Base-by-base conservation (phyloP, 176 grass and related monocot genomes). In the Carex pumila region DNA sequence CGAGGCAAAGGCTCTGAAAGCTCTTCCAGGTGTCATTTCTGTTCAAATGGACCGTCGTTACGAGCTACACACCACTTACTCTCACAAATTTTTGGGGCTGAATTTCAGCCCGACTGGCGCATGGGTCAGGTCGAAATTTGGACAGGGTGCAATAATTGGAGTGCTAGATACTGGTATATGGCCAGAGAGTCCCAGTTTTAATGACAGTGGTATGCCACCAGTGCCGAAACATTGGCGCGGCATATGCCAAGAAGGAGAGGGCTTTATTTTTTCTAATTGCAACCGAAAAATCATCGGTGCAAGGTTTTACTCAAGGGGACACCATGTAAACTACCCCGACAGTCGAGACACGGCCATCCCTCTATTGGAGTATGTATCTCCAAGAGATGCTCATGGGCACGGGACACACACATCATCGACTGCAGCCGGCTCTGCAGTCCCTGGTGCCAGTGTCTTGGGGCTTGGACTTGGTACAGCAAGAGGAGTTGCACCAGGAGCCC, bases 101-200 rank as follows among this genome's bases (percentile, higher is more conserved):
- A 87, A 86, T 75, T 91, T 91, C 54, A 87, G 84, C 45, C 73
- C 87, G 4, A 71, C 61, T 41, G 92, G 92, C 1, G 82, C 84
- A 17, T 98, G 95, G 95, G 86, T 89, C 0, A 87, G 85, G 75
- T 87, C 92, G 0, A 83, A 89, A 11, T 94, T 83, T 37, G 95
- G 95, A 43, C 89, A 62, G 11, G 89, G 90, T 22, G 30, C 77
- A 74, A 88, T 98, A 75, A 36, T 98, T 57, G 95, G 95, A 17
- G 95, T 98, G 50, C 92, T 98, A 79, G 95, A 98, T 66, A 98
- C 95, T 12, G 95, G 92, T 34, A 92, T 98, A 10, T 98, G 95
- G 95, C 95, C 95, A 7, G 95, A 98, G 81, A 98, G 63, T 63
- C 92, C 95, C 3, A 94, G 92, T 90, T 98, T 98, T 79, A 55